Evolutionary conservation across 176 grass and related monocot species (phyloP), one percentile per base, ranked within the genome.

Genomic region (Poa pratensis): DNA sequence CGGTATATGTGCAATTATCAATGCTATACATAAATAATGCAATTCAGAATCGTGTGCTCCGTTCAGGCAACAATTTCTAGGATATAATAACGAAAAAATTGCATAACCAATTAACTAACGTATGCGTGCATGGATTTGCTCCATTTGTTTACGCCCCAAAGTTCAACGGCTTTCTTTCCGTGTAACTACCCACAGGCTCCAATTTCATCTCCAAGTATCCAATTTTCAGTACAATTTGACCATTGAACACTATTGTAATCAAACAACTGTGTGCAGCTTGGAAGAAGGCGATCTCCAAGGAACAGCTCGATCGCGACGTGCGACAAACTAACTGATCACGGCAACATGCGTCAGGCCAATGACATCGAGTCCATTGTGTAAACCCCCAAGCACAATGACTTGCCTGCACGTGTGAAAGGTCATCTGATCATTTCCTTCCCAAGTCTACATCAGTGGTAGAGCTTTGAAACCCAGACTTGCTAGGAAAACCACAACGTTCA

Each of bases 131-230:
- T 62, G 23, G 23, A 27, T 27, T 62, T 62, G 59, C 59, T 62
- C 11, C 23, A 23, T 62, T 62, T 62, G 59, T 27, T 62, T 62
- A 62, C 7, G 20, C 20, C 2, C 20, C 55, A 23, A 55, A 59
- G 23, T 60, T 13, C 58, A 26, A 24, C 59, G 59, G 23, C 22
- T 62, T 8, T 62, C 3, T 15, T 45, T 24, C 69, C 69, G 5
- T 24, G 39, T 14, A 62, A 62, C 13, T 46, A 58, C 55, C 24
- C 8, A 32, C 42, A 9, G 42, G 42, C 59, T 3, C 2, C 57
- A 37, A 19, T 79, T 82, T 87, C 49, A 14, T 23, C 50, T 0
- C 70, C 78, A 87, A 87, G 85, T 40, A 76, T 64, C 40, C 6
- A 9, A 9, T n/a, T 64, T 37, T 63, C 55, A 20, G 40, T 78